These are phyloP conservation scores for Aspergillus terreus DNA, from an alignment of 2,329 filamentous ascomycete genomes.

Conservation along the genomic window DNA sequence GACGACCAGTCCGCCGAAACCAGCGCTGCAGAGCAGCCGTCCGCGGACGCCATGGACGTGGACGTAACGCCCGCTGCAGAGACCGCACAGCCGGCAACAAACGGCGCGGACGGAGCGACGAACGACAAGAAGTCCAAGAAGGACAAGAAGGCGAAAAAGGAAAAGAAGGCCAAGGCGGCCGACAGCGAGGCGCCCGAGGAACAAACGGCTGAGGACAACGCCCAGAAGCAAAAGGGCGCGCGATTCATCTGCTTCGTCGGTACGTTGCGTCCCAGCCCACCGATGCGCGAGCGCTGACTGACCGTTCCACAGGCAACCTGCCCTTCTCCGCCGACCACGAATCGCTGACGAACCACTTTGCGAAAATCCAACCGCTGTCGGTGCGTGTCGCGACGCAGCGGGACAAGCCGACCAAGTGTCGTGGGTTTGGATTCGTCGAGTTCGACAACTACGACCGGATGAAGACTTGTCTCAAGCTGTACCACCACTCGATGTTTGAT, in stretches of 20 bases:
- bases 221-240: conserved; percentile 35
- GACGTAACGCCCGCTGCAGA: conserved; percentile 6
- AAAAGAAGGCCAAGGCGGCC: conserved; percentile 20
- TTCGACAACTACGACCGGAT: conserved; percentile 83
- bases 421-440: conserved; percentile 83
- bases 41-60: conserved; percentile 15
- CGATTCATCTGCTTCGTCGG: conserved; percentile 78
- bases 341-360: conserved; percentile 71
- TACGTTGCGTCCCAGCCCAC: conserved; percentile 29
- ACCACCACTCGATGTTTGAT: conserved; percentile 79
- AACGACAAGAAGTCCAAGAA: conserved; percentile 20
- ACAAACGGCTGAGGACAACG: conserved; percentile 15
- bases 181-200: conserved; percentile 26
- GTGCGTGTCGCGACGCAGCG: conserved; percentile 72
- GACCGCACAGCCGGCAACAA: conserved; percentile 3
- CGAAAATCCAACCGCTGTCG: conserved; percentile 64
- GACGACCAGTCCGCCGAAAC: conserved; percentile 5
- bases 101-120: conserved; percentile 8
- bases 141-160: conserved; percentile 25
- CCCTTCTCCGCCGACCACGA: conserved; percentile 75
- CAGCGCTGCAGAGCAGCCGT: conserved; percentile 8
- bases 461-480: conserved; percentile 87
- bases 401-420: conserved; percentile 59
- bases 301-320: conserved; percentile 64
- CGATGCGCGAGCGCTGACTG: not conserved